Evolutionary conservation across 2,329 filamentous ascomycete species (phyloP), one percentile per base, ranked within the genome.

Genomic region (Claviceps pusilla): DNA sequence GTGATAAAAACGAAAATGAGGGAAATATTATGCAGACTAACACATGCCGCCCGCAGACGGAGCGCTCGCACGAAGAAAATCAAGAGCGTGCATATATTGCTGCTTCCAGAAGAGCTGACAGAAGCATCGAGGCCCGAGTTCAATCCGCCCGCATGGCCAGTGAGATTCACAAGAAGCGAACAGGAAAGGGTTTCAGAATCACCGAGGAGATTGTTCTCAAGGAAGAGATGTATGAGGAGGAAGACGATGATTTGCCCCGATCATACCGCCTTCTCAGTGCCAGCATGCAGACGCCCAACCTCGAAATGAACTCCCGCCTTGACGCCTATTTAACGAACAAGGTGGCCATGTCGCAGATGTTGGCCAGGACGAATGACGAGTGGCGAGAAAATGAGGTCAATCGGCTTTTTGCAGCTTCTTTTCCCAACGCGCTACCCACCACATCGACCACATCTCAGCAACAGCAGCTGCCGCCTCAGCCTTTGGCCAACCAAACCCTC

Each of bases 171-270:
- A 89, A 89, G 72, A 80, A 84, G 66, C 82, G 89, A 19, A 95
- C 90, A 0, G 91, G 90, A 43, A 86, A 89, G 61, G 82, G 79
- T 2, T 76, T 96, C 56, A 83, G 83, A 60, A 86, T 96, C 55
- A 89, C 85, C 31, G 86, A 90, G 67, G 80, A 93, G 63, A 89
- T 93, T 31, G 89, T 95, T 12, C 74, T 86, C 60, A 89, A 88
- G 58, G 90, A 95, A 66, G 89, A 94, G 66, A 95, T 95, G 88
- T 96, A 96, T 65, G 89, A 95, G 64, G 90, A 95, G 68, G 87
- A 95, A 64, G 89, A 95, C 53, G 87, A 95, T 60, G 86, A 90
- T 55, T 66, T 87, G 29, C 82, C 84, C 1, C 76, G 80, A 57
- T 80, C 82, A 53, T 86, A 83, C 63, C 76, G 81, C 55, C 73